Evolutionary conservation across 2,329 filamentous ascomycete genomes (phyloP).

Genomic region (Exophiala dermatitidis): DNA sequence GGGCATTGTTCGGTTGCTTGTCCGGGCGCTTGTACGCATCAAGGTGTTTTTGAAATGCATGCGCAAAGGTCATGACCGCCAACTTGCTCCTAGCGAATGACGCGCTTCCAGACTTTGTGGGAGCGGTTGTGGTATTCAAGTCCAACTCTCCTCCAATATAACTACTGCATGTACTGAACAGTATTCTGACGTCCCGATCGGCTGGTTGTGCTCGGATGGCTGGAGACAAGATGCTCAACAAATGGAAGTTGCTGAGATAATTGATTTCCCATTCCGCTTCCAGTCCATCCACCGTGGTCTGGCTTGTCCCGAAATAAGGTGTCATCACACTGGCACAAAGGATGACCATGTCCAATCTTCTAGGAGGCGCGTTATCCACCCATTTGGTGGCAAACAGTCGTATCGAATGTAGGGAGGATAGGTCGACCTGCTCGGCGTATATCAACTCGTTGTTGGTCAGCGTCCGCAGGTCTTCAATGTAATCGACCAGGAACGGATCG

Average conservation of each 20-base stretch:
- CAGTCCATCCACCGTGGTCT: conserved; percentile 66
- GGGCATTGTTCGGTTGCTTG: conserved; percentile 69
- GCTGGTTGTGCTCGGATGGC: conserved; percentile 85
- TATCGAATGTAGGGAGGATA: conserved; percentile 80
- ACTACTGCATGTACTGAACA: conserved; percentile 78
- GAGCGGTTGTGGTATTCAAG: conserved; percentile 30
- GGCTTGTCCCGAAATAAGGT: conserved; percentile 55
- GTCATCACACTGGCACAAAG: conserved; percentile 76
- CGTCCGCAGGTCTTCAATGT: conserved; percentile 77
- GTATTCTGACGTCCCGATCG: conserved; percentile 83
- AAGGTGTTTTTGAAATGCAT: conserved; percentile 87
- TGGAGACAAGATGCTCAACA: conserved; percentile 83
- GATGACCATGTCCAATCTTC: conserved; percentile 83
- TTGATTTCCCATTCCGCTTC: conserved; percentile 93
- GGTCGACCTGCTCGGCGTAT: conserved; percentile 90
- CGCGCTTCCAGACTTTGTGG: conserved; percentile 22
- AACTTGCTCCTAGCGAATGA: conserved; percentile 58
- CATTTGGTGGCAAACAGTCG: conserved; percentile 92
- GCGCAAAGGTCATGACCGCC: conserved; percentile 80
- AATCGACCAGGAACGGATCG: conserved; percentile 86
- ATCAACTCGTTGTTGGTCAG: conserved; percentile 76
- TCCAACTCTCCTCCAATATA: conserved; percentile 72
- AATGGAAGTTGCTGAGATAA: conserved; percentile 90
- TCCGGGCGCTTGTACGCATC: conserved; percentile 78
- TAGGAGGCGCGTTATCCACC: conserved; percentile 89